Percentiles rank a stretch among this genome's conserved stretches.
Evolutionary conservation across 129 eudicot genomes (phyloP).

Genomic region (Chrysanthemum seticuspe): DNA sequence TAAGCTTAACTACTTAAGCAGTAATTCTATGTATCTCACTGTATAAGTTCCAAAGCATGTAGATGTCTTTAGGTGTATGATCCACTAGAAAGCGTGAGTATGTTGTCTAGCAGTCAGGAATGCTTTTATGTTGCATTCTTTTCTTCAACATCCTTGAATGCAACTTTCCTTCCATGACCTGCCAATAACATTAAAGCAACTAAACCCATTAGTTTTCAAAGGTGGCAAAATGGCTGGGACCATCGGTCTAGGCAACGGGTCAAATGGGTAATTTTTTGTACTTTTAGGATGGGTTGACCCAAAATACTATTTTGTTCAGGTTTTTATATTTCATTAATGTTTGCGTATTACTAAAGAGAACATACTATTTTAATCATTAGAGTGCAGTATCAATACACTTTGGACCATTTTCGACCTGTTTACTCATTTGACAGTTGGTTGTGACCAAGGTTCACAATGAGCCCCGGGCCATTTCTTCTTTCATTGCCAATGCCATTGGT

Average conservation of each 20-base stretch:
- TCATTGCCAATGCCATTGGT: slow-evolving; percentile 71
- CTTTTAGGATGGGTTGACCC: no score
- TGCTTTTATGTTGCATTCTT: slow-evolving; percentile 51
- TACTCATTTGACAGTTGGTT: no score
- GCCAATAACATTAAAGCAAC: neutral
- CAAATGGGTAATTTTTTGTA: neutral
- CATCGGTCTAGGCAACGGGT: neutral
- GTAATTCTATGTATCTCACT: neutral
- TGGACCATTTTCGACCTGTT: no score
- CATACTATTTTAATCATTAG: no score
- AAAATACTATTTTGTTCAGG: no score
- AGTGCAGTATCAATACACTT: no score
- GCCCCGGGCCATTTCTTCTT: slow-evolving; percentile 25
- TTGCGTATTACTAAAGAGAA: no score
- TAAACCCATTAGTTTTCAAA: no score
- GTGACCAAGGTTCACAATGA: neutral
- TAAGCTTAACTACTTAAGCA: neutral
- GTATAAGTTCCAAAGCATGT: neutral
- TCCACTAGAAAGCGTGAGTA: slow-evolving; percentile 5
- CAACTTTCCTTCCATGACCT: slow-evolving; percentile 69
- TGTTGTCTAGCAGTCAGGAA: slow-evolving; percentile 45
- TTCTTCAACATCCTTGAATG: slow-evolving; percentile 39
- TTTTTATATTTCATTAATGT: no score
- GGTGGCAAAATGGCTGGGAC: no score
- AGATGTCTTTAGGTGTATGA: neutral